Percentiles rank a stretch among this genome's conserved stretches.
Evolutionary conservation across 805 yeast species (phyloP).

Genomic region (Zygosaccharomyces gambellarensis): DNA sequence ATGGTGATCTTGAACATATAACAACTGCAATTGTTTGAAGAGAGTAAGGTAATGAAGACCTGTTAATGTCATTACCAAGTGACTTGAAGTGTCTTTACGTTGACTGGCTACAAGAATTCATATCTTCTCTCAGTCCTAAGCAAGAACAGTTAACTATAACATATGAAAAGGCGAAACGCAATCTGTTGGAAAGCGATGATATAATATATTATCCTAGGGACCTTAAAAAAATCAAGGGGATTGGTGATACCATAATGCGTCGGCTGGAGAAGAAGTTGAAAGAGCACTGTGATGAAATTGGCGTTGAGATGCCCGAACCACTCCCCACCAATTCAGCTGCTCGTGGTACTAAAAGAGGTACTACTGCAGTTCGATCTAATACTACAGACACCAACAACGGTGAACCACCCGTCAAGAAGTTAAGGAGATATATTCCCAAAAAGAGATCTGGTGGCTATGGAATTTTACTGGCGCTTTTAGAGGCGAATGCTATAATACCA

Average conservation of each 20-base stretch:
- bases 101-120: slow-evolving; percentile 55
- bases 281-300: slow-evolving; percentile 54
- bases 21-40: not conserved
- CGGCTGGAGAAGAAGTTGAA: slow-evolving; percentile 44
- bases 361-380: slow-evolving; percentile 16
- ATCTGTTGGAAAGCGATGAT: slow-evolving; percentile 42
- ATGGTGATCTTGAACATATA: not conserved
- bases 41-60: not conserved
- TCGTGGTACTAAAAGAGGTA: slow-evolving; percentile 15
- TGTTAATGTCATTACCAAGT: slow-evolving; percentile 36
- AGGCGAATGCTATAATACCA: slow-evolving; percentile 40
- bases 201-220: slow-evolving; percentile 53
- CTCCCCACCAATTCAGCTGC: slow-evolving; percentile 15
- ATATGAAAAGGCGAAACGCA: slow-evolving; percentile 53
- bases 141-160: slow-evolving; percentile 51
- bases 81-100: slow-evolving; percentile 50
- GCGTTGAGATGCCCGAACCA: slow-evolving; percentile 41
- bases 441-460: slow-evolving; percentile 84
- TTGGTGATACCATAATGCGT: slow-evolving; percentile 68
- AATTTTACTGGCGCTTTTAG: slow-evolving; percentile 55
- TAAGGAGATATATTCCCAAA: slow-evolving; percentile 58
- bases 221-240: slow-evolving; percentile 52
- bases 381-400: not conserved
- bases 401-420: slow-evolving; percentile 20
- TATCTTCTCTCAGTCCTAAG: slow-evolving; percentile 41